Percentiles rank a stretch among this genome's conserved stretches.
These are phyloP conservation scores for Lactarius vividus DNA, from an alignment of 768 basidiomycete species.

Conservation along the genomic window DNA sequence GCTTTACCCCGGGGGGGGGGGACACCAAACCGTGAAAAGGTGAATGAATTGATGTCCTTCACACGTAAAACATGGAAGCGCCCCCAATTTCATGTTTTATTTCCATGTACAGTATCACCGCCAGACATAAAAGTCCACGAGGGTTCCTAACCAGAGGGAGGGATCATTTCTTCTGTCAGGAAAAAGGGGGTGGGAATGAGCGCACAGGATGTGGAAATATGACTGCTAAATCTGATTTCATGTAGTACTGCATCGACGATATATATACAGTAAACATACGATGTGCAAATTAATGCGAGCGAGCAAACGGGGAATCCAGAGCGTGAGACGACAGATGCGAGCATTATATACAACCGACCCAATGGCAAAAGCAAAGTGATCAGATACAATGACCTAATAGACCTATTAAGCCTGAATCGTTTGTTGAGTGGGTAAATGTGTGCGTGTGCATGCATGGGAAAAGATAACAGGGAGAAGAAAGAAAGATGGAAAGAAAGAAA, in stretches of 20 bases:
- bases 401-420: conserved; percentile 3
- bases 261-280: conserved; percentile 20
- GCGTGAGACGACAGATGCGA: background rate
- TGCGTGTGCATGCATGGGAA: background rate
- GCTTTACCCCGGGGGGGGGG: background rate
- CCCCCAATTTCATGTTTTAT: background rate
- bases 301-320: conserved; percentile 5
- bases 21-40: conserved; percentile 2
- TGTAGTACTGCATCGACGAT: conserved; percentile 1
- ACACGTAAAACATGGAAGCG: conserved; percentile 17
- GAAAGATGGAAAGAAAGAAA: background rate
- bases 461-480: background rate
- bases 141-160: background rate
- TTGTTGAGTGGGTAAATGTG: background rate
- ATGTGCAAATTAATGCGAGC: conserved; percentile 12
- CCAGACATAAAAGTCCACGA: background rate
- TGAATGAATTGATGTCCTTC: background rate
- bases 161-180: background rate
- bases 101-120: background rate
- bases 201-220: background rate
- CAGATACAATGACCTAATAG: conserved; percentile 18
- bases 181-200: conserved; percentile 8
- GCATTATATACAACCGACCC: conserved; percentile 21
- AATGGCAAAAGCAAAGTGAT: conserved; percentile 3
- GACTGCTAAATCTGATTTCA: conserved; percentile 15